phyloP scores from a whole-genome alignment of 306 rosid species.

The Sophora flavescens region DNA sequence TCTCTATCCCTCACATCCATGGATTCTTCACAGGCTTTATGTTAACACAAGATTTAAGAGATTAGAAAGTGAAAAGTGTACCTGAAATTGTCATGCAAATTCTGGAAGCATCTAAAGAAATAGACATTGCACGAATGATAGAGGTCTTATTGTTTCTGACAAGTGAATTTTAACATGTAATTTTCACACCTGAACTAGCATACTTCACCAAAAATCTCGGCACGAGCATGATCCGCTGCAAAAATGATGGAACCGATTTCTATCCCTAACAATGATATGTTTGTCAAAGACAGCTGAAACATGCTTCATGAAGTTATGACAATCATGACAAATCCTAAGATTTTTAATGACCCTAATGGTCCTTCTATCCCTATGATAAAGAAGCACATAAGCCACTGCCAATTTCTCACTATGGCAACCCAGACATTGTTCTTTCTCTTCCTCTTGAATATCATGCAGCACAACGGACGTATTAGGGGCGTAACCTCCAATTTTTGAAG shows the following conservation, averaged over 20 bases:
- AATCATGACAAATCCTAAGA: slow-evolving; percentile 68
- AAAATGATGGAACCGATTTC: slow-evolving; percentile 67
- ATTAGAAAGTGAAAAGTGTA: not conserved
- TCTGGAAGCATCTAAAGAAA: not conserved
- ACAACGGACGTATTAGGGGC: slow-evolving; percentile 53
- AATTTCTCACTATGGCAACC: slow-evolving; percentile 72
- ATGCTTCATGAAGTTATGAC: slow-evolving; percentile 74
- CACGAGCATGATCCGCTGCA: slow-evolving; percentile 66
- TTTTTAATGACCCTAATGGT: slow-evolving; percentile 66
- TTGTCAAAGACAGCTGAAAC: slow-evolving; percentile 53
- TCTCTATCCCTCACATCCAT: no score
- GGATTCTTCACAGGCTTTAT: no score
- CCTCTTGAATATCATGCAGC: slow-evolving; percentile 66
- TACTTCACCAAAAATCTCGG: slow-evolving; percentile 62
- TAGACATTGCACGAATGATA: not conserved
- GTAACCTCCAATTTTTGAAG: slow-evolving; percentile 57
- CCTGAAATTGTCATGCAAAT: not conserved
- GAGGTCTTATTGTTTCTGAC: not conserved
- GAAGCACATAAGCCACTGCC: slow-evolving; percentile 67
- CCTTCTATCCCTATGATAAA: slow-evolving; percentile 57
- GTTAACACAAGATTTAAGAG: not conserved
- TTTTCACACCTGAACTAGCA: slow-evolving; percentile 29
- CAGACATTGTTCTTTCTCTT: slow-evolving; percentile 65
- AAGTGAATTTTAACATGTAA: slow-evolving; percentile 27
- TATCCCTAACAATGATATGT: slow-evolving; percentile 57